These are phyloP conservation scores for Eimeria falciformis DNA, from an alignment of 169 alveolate species.

Conservation along the genomic window DNA sequence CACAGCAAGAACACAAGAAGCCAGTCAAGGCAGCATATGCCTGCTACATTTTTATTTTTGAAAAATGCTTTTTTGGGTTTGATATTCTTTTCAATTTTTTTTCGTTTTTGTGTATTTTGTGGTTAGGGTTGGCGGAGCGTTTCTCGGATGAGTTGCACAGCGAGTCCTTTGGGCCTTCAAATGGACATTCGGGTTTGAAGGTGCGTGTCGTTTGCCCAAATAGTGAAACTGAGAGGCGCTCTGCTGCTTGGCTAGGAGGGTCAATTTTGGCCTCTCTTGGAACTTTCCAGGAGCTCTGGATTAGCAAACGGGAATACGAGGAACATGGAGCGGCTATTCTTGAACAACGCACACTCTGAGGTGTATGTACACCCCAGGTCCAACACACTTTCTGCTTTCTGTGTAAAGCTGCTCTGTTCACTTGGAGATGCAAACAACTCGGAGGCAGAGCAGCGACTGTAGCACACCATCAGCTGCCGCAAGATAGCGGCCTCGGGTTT, in stretches of 20 bases:
- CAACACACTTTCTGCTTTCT: too few relatives aligned
- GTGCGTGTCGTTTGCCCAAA: slow-evolving; percentile 88
- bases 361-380: too few relatives aligned
- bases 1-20: too few relatives aligned
- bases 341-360: slow-evolving; percentile 15
- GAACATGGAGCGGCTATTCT: slow-evolving; percentile 82
- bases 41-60: too few relatives aligned
- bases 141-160: slow-evolving; percentile 74
- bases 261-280: slow-evolving; percentile 95
- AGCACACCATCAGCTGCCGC: too few relatives aligned
- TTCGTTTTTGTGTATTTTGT: not conserved
- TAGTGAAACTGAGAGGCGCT: slow-evolving; percentile 90
- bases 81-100: not conserved
- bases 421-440: too few relatives aligned
- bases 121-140: slow-evolving; percentile 77
- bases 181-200: slow-evolving; percentile 82
- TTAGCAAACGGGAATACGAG: slow-evolving; percentile 97
- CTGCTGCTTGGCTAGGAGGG: slow-evolving; percentile 99
- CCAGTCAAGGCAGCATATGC: too few relatives aligned
- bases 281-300: slow-evolving; percentile 98
- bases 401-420: too few relatives aligned
- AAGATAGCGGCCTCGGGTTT: too few relatives aligned
- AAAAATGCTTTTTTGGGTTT: too few relatives aligned
- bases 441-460: too few relatives aligned
- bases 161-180: slow-evolving; percentile 49